A percentile compares a stretch with the other conserved stretches of the same genome.
Evolutionary conservation across 208 protist species (phyloP).

Genomic region (Naegleria lovaniensis): DNA sequence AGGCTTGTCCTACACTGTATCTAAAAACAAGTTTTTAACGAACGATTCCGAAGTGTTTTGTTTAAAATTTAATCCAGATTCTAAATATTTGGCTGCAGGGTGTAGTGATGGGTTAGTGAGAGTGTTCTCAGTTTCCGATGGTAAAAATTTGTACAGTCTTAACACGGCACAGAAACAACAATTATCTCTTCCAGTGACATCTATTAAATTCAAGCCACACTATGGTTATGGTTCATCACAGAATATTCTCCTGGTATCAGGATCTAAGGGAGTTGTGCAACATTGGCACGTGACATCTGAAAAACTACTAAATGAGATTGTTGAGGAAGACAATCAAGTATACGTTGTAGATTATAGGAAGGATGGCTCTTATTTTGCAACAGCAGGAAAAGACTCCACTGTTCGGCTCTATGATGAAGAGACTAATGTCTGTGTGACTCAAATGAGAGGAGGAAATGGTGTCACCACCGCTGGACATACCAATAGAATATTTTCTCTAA

Average conservation of each 20-base stretch:
- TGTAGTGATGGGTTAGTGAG: background rate
- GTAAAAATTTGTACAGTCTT: background rate
- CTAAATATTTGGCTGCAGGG: background rate
- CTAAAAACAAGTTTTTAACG: background rate
- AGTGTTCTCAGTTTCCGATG: background rate
- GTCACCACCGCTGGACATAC: constrained; percentile 16
- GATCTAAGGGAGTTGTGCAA: constrained; percentile 13
- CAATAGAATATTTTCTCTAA: constrained; percentile 34
- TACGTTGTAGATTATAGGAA: constrained; percentile 56
- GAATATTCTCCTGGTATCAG: background rate
- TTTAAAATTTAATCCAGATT: background rate
- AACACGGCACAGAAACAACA: background rate
- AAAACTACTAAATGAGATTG: background rate
- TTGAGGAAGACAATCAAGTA: constrained; percentile 64
- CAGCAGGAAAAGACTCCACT: constrained; percentile 67
- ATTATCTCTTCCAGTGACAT: background rate
- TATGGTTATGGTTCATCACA: background rate
- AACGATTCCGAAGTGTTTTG: constrained; percentile 1
- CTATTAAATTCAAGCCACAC: background rate
- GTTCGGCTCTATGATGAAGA: constrained; percentile 64
- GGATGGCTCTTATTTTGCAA: constrained; percentile 54
- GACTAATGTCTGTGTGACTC: background rate
- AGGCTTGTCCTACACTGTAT: background rate
- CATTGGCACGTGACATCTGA: constrained; percentile 15
- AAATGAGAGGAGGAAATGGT: constrained; percentile 18